Base-by-base conservation (phyloP, 768 basidiomycete genomes). In the Hygrocybe coccinea region DNA sequence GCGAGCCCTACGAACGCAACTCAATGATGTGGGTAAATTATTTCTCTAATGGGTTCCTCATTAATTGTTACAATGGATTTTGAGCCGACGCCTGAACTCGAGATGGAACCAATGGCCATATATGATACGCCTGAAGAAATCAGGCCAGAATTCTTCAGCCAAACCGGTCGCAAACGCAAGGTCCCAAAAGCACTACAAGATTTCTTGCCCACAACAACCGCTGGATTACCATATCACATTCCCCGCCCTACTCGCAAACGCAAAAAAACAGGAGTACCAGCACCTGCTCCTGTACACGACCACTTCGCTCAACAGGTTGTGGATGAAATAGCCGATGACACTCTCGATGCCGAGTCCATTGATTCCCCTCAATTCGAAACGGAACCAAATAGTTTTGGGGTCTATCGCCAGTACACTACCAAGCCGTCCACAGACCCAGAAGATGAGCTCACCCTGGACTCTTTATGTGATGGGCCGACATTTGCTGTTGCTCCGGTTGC, bases 371-470 rank as follows among this genome's bases (percentile, higher is more conserved):
- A 41, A 34, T 60, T 63, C 51, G 53, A 54, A 43, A 68, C 63
- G 1, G 50, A 60, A 33, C 62, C 61, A 2, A 60, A 67, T 39
- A 29, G 44, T 1, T 57, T 61, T 45, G 64, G 66, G 0, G 50
- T 67, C 3, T 69, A 64, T 52, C 59, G 60, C 12, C 53, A 62
- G 4, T 69, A 64, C 48, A 43, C 52, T 4, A 24, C 46, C n/a
- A 58, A 41, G 15, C 65, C 67, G 2, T 46, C 56, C 2, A 56
- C 37, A 21, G 57, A 62, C 19, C 64, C 67, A 7, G 65, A 66
- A 15, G 57, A 61, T 2, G 36, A 55, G 8, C 17, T 58, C 10
- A 36, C 52, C 5, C 59, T 62, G 17, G 55, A 59, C 34, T 52
- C 56, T 53, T 46, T 61, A n/a, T 66, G 60, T 38, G 56, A 62